A percentile compares a stretch with the other conserved stretches of the same genome.
These are phyloP conservation scores for Raffaelea ambrosiae DNA, from an alignment of 2,329 filamentous ascomycete genomes.

Conservation along the genomic window DNA sequence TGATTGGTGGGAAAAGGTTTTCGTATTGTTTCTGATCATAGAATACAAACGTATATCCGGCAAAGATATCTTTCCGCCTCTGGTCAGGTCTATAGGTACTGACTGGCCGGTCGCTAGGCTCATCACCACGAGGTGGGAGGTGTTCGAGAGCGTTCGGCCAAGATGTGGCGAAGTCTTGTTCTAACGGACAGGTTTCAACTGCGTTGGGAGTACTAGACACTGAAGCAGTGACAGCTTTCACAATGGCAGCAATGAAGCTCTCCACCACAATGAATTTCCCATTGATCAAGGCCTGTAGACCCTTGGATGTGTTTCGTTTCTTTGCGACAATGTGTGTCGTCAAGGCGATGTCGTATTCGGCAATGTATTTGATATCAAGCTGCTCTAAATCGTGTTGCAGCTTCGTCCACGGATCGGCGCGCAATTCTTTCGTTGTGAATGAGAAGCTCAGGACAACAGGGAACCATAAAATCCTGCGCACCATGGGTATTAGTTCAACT, in stretches of 20 bases:
- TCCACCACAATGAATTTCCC: conserved; percentile 68
- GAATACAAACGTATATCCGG: conserved; percentile 84
- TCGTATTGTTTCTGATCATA: conserved; percentile 68
- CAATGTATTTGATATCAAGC: conserved; percentile 79
- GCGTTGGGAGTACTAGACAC: conserved; percentile 30
- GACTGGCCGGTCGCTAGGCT: conserved; percentile 60
- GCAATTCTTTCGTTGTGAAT: conserved; percentile 62
- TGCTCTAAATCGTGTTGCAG: conserved; percentile 63
- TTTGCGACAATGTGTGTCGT: conserved; percentile 86
- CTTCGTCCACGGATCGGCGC: conserved; percentile 52
- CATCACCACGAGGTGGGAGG: conserved; percentile 66
- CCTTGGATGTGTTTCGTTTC: conserved; percentile 84
- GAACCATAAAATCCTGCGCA: conserved; percentile 62
- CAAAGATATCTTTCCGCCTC: conserved; percentile 63
- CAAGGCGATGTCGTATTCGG: conserved; percentile 57
- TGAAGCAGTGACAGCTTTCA: conserved; percentile 43
- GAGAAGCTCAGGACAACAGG: conserved; percentile 77
- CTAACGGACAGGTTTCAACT: conserved; percentile 49
- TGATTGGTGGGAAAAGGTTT: conserved; percentile 65
- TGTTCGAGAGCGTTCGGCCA: conserved; percentile 71
- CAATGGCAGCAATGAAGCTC: conserved; percentile 65
- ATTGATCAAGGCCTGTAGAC: conserved; percentile 77
- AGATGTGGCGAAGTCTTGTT: conserved; percentile 66
- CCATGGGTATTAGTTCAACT: background rate
- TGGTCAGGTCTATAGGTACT: conserved; percentile 65